Evolutionary conservation across 805 yeast species (phyloP), one percentile per base, ranked within the genome.

Genomic region (Tetrapisispora nanseiensis): DNA sequence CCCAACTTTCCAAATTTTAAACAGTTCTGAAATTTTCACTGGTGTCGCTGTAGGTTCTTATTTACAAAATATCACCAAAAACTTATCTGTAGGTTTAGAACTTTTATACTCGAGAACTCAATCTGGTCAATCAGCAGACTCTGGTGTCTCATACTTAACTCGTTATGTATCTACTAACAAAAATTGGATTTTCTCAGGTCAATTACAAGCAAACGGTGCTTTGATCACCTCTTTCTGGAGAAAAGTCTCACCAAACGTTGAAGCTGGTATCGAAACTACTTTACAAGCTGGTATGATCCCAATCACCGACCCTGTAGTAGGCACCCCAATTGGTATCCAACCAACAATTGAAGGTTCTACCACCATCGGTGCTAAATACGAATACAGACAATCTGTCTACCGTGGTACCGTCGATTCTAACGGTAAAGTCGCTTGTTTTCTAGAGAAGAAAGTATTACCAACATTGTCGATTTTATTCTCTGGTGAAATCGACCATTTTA

Each of bases 291-390:
- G 80, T 49, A 71, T 83, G 70, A 71, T 70, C 51, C 92, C 87
- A 62, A 75, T 82, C 52, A 76, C 79, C 42, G 84, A 81, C 63
- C 78, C 82, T 38, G 71, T 84, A 65, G 72, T 80, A 73, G 86
- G 86, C 56, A 74, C 78, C 41, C 83, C 90, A 59, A 78, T 84
- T 50, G 89, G 90, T 46, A 76, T 80, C 55, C 86, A 85, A 62
- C 85, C 95, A 27, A 79, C 82, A 34, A 72, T 89, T 46, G 96
- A 90, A 61, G 97, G 95, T 60, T 75, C 76, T 57, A 89, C 98
- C 55, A 84, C 96, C 46, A 63, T 90, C 44, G 98, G 97, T 68
- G 95, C 95, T 57, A 92, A 90, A 70, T 90, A 90, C 68, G 97
- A 92, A 71, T 92, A 86, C 76, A 86, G 97, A 71, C 94, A 86